Conservation (phyloP, 371 early-diverging fungal genomes). For the Actinomucor elegans region DNA sequence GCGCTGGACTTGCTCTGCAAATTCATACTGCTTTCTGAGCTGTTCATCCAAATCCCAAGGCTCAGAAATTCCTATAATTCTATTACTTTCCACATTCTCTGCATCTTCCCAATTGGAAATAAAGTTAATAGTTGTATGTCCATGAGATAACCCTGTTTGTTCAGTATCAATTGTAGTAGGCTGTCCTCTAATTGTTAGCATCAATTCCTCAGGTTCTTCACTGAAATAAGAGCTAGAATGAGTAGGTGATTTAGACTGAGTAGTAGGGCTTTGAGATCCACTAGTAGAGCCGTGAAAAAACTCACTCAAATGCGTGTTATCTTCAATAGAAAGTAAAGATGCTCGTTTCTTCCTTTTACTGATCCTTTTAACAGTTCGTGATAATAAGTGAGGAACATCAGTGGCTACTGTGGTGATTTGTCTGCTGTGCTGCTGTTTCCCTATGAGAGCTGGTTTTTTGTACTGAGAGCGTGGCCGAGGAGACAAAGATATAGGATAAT, state of each 20-base stretch:
- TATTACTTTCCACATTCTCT: not conserved
- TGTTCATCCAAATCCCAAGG: conserved; percentile 7
- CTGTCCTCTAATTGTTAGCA: too few species aligned
- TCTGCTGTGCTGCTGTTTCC: not conserved
- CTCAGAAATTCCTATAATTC: not conserved
- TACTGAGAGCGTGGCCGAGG: conserved; percentile 1
- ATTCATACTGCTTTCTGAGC: not conserved
- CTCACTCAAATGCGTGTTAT: too few species aligned
- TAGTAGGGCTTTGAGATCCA: too few species aligned
- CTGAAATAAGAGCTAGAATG: too few species aligned
- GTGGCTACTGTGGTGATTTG: too few species aligned
- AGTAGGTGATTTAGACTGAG: too few species aligned
- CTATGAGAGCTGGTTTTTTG: not conserved
- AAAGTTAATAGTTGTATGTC: not conserved
- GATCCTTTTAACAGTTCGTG: too few species aligned
- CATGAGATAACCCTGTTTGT: not conserved
- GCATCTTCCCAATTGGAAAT: conserved; percentile 5
- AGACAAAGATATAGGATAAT: not conserved
- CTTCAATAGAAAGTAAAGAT: not conserved
- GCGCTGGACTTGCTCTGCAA: not conserved
- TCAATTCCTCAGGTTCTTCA: too few species aligned
- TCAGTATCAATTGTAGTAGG: too few species aligned
- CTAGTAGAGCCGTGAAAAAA: too few species aligned
- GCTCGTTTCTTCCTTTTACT: too few species aligned
- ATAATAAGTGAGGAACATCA: too few species aligned